Percentiles rank a stretch among this genome's conserved stretches.
phyloP scores from a whole-genome alignment of 75 land plant species.

The Sequoia sempervirens region DNA sequence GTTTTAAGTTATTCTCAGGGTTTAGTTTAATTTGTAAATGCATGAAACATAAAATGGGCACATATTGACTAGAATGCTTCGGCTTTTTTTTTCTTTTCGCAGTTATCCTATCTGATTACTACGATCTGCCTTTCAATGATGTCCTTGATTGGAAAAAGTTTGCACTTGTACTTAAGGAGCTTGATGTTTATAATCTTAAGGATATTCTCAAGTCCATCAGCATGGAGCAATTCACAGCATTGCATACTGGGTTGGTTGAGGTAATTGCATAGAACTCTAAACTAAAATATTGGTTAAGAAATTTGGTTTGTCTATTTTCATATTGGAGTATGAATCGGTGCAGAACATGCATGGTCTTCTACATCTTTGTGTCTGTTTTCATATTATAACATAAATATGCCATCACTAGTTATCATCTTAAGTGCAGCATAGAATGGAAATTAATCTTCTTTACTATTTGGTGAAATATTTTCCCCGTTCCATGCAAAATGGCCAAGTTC shows the following conservation, averaged over 20 bases:
- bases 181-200: conserved; percentile 73
- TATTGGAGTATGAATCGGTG: background rate
- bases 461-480: background rate
- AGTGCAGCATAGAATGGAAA: background rate
- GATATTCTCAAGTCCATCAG: conserved; percentile 55
- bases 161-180: conserved; percentile 59
- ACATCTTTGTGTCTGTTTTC: background rate
- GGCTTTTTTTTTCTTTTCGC: conserved; percentile 16
- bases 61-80: conserved; percentile 2
- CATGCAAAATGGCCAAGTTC: background rate
- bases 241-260: conserved; percentile 55
- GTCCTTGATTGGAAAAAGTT: conserved; percentile 82
- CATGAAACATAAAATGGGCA: background rate
- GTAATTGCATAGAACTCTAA: conserved; percentile 16
- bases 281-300: conserved; percentile 2
- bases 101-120: conserved; percentile 84
- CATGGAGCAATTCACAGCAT: conserved; percentile 37
- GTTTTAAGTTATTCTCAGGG: background rate
- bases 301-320: background rate
- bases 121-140: conserved; percentile 94
- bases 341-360: background rate
- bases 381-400: background rate
- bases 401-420: background rate
- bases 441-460: background rate
- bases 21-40: background rate